Conservation (phyloP, 768 basidiomycete genomes). For the Lactarius evosmus region DNA sequence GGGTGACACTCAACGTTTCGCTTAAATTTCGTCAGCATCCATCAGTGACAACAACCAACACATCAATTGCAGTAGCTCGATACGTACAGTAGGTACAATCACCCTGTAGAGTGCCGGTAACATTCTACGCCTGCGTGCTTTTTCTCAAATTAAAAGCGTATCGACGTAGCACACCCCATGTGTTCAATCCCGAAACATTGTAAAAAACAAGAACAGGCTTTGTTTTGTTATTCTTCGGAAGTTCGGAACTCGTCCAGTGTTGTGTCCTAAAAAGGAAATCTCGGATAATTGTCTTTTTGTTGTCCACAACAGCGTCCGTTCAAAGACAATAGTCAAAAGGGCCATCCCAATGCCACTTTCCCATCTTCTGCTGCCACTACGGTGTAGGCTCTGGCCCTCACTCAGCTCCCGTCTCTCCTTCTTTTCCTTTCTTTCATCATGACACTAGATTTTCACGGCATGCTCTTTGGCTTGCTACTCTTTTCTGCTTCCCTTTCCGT, state of each 20-base stretch:
- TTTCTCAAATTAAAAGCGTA: not conserved
- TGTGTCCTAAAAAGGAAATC: conserved; percentile 19
- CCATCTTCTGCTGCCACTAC: not conserved
- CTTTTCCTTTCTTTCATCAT: conserved; percentile 13
- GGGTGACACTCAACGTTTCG: not conserved
- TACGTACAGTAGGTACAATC: too few species aligned
- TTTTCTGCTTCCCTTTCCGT: not conserved
- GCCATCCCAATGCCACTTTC: not conserved
- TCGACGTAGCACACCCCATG: not conserved
- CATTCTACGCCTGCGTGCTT: not conserved
- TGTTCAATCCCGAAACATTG: not conserved
- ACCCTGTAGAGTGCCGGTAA: not conserved
- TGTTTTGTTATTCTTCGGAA: not conserved
- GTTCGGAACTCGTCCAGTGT: not conserved
- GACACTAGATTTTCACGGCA: conserved; percentile 11
- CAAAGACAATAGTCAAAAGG: not conserved
- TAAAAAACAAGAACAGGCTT: not conserved
- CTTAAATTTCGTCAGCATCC: not conserved
- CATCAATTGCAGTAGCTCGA: not conserved
- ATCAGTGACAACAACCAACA: not conserved
- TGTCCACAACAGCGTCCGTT: conserved; percentile 10
- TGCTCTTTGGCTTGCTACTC: conserved; percentile 19
- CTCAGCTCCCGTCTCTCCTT: not conserved
- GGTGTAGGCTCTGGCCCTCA: conserved; percentile 15
- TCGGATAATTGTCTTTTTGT: conserved; percentile 2